phyloP scores from a whole-genome alignment of 2,329 filamentous ascomycete genomes.

The Pseudogymnoascus sp. region DNA sequence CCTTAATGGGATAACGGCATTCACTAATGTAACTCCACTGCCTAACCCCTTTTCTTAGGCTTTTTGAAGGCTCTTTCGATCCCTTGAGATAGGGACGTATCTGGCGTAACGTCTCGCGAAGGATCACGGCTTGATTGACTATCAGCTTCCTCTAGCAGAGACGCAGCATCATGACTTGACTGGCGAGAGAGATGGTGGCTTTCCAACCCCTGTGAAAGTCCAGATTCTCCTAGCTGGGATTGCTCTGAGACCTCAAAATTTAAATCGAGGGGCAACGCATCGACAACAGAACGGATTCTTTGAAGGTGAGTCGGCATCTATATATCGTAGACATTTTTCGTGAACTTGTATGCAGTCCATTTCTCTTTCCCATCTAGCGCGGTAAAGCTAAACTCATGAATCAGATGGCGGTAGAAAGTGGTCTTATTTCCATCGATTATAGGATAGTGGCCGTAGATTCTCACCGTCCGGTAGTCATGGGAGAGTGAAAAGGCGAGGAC shows the following conservation, averaged over 20 bases:
- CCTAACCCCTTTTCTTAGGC: slow-evolving; percentile 19
- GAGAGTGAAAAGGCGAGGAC: slow-evolving; percentile 36
- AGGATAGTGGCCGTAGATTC: slow-evolving; percentile 30
- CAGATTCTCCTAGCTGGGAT: slow-evolving; percentile 14
- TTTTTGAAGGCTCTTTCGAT: slow-evolving; percentile 10
- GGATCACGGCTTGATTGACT: slow-evolving; percentile 16
- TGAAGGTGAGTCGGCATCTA: slow-evolving; percentile 27
- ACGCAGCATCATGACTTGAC: not conserved
- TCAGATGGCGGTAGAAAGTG: slow-evolving; percentile 25
- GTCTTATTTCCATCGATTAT: slow-evolving; percentile 15
- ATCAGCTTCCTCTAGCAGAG: slow-evolving; percentile 14
- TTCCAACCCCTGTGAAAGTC: slow-evolving; percentile 15
- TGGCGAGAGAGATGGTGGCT: slow-evolving; percentile 13
- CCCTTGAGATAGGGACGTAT: slow-evolving; percentile 16
- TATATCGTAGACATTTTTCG: slow-evolving; percentile 26
- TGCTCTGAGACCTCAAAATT: slow-evolving; percentile 17
- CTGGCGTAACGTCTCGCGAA: slow-evolving; percentile 17
- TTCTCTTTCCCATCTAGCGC: slow-evolving; percentile 24
- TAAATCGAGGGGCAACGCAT: slow-evolving; percentile 24
- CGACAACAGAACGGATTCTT: slow-evolving; percentile 21
- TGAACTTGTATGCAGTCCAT: slow-evolving; percentile 20
- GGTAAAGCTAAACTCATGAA: slow-evolving; percentile 23
- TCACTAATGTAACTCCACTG: slow-evolving; percentile 27
- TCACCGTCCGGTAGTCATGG: slow-evolving; percentile 16
- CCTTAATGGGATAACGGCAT: no score